Evolutionary conservation across 768 basidiomycete species (phyloP), one percentile per base, ranked within the genome.

Genomic region (Mycena maculata): DNA sequence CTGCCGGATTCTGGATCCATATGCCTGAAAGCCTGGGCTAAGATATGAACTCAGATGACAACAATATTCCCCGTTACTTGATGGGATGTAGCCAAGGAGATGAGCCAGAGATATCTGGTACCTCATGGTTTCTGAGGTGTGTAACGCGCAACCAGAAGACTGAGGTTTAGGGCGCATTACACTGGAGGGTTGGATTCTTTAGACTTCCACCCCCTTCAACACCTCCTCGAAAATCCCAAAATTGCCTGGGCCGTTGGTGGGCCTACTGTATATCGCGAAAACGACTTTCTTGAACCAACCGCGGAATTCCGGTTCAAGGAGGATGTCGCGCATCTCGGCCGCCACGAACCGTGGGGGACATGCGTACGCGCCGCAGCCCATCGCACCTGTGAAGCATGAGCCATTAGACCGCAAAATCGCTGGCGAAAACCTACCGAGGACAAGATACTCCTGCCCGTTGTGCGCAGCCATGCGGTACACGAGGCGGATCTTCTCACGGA

Each of bases 291-390:
- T 65, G 69, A 85, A 84, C 76, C 80, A 79, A 2, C 81, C 81
- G 22, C 73, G 75, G 71, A 85, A 85, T 61, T 85, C 84, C 9
- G 72, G 65, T 36, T 83, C 81, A 15, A 80, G 71, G 10, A 85
- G 74, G 27, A 82, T 80, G 9, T 66, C 69, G 56, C 79, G 82
- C 84, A 84, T 84, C 69, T 82, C 76, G 11, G 74, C 62, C 3
- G 84, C 82, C 16, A 84, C 83, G 30, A 80, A 72, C 6, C 67
- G 67, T 2, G 83, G 78, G 12, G 84, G 84, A 65, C 82, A 84
- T 6, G 42, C 62, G 64, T 84, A 85, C 1, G 78, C 82, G 10
- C 84, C 84, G 61, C 83, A 84, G 0, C 84, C 84, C 76, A 85
- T 81, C 11, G 83, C 83, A 67, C 81, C 83, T 82, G 47, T 22